Base-by-base conservation (phyloP, 2,329 filamentous ascomycete species). In the Colletotrichum gloeosporioides region DNA sequence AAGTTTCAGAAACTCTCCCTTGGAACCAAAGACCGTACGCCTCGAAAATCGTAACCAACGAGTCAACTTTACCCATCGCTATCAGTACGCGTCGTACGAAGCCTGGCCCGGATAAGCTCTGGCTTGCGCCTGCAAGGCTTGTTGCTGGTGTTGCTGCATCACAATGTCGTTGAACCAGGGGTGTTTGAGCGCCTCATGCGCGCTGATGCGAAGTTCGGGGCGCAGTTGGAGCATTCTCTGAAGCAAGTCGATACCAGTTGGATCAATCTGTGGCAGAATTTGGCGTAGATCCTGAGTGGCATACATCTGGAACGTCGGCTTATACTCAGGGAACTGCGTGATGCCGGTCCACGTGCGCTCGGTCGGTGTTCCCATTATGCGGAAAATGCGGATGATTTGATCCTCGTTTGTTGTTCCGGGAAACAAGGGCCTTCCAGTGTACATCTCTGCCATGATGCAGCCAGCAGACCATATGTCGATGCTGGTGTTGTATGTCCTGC, bases 361-460 rank as follows among this genome's bases (percentile, higher is more conserved):
- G 0, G 95, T 98, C 0, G 97, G 97, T 0, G 97, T 99, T 77
- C 97, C 97, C 97, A 99, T 99, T 77, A 99, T 93, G 76, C 97
- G 92, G 90, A 99, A 99, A 85, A 99, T 99, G 84, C 98, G 96
- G 78, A 98, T 91, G 68, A 99, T 93, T 85, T 99, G 97, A 83
- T 99, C 97, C 85, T 99, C 97, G 84, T 99, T 99, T 49, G 97
- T 98, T 3, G 97, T 99, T 75, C 97, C 97, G 0, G 97, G 97
- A 87, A 99, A 99, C 8, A 99, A 90, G 0, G 97, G 97, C 22
- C 97, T 92, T 6, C 97, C 97, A 0, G 96, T 98, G 85, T 98
- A 99, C 96, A 99, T 98, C 87, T 99, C 97, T 12, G 97, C 97
- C 97, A 99, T 99, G 89, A 99, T 99, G 85, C 97, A 99, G 73